Evolutionary conservation across 345 rosid genomes (phyloP).

Genomic region (Garcia nutans): DNA sequence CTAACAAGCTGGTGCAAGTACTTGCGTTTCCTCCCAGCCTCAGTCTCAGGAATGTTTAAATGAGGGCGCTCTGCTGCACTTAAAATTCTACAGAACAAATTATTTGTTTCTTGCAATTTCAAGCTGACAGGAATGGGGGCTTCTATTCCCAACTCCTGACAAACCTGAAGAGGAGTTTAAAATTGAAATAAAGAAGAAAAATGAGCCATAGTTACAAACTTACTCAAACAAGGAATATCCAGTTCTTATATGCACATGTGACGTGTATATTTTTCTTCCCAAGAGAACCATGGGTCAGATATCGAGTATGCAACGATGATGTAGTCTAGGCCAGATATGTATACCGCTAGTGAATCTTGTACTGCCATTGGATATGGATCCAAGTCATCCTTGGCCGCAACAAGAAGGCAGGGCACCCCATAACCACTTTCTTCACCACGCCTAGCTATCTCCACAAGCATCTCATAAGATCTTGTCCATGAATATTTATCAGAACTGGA

Average conservation of each 20-base stretch:
- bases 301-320: conserved; percentile 11
- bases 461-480: conserved; percentile 68
- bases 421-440: conserved; percentile 63
- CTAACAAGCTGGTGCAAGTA: conserved; percentile 49
- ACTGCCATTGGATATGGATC: conserved; percentile 57
- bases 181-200: background rate
- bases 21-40: conserved; percentile 58
- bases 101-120: conserved; percentile 50
- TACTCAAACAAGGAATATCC: background rate
- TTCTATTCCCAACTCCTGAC: conserved; percentile 70
- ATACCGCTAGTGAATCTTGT: conserved; percentile 59
- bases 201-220: background rate
- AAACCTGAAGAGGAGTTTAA: conserved; percentile 41
- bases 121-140: conserved; percentile 53
- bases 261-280: background rate
- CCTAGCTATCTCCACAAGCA: conserved; percentile 64
- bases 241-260: background rate
- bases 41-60: conserved; percentile 73
- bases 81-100: conserved; percentile 51
- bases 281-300: background rate
- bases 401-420: conserved; percentile 66
- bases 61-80: conserved; percentile 68
- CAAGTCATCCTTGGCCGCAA: conserved; percentile 78
- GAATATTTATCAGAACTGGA: conserved; percentile 72
- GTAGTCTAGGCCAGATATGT: conserved; percentile 4